Evolutionary conservation across 2,329 filamentous ascomycete genomes (phyloP).

Genomic region (Thelonectria olida): DNA sequence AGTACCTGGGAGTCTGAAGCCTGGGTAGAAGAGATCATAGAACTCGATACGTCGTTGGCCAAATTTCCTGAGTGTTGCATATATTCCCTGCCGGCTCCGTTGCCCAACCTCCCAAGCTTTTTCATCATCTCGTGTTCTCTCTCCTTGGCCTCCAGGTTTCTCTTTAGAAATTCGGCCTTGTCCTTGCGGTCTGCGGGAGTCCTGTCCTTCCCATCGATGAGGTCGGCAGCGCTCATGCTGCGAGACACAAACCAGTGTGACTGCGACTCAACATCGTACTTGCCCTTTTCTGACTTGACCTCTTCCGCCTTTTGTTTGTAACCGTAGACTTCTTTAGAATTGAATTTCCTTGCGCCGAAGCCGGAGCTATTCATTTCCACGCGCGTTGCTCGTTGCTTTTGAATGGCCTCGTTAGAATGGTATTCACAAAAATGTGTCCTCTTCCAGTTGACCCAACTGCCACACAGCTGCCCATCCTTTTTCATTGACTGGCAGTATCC

Average conservation of each 20-base stretch:
- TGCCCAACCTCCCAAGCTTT: slow-evolving; percentile 71
- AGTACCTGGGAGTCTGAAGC: slow-evolving; percentile 27
- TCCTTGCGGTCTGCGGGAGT: slow-evolving; percentile 67
- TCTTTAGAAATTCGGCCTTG: slow-evolving; percentile 72
- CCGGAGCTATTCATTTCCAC: slow-evolving; percentile 83
- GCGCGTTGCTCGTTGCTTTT: slow-evolving; percentile 70
- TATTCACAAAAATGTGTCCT: slow-evolving; percentile 94
- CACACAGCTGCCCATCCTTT: slow-evolving; percentile 84
- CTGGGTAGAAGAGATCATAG: slow-evolving; percentile 29
- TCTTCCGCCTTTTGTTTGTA: slow-evolving; percentile 26
- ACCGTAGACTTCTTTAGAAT: slow-evolving; percentile 37
- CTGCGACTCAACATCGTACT: slow-evolving; percentile 68
- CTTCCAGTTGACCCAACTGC: slow-evolving; percentile 85
- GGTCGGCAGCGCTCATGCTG: slow-evolving; percentile 63
- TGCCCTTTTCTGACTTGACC: slow-evolving; percentile 31
- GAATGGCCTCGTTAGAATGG: slow-evolving; percentile 84
- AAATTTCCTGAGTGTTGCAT: slow-evolving; percentile 57
- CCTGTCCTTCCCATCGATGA: slow-evolving; percentile 72
- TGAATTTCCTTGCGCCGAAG: slow-evolving; percentile 48
- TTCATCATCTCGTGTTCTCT: slow-evolving; percentile 78
- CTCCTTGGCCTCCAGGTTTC: slow-evolving; percentile 72
- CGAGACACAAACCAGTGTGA: slow-evolving; percentile 64
- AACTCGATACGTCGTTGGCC: slow-evolving; percentile 13
- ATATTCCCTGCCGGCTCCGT: slow-evolving; percentile 75
- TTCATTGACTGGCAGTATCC: slow-evolving; percentile 87